Evolutionary conservation across 495 filamentous ascomycete species (phyloP), one percentile per base, ranked within the genome.

Genomic region (Cercophora scortea): DNA sequence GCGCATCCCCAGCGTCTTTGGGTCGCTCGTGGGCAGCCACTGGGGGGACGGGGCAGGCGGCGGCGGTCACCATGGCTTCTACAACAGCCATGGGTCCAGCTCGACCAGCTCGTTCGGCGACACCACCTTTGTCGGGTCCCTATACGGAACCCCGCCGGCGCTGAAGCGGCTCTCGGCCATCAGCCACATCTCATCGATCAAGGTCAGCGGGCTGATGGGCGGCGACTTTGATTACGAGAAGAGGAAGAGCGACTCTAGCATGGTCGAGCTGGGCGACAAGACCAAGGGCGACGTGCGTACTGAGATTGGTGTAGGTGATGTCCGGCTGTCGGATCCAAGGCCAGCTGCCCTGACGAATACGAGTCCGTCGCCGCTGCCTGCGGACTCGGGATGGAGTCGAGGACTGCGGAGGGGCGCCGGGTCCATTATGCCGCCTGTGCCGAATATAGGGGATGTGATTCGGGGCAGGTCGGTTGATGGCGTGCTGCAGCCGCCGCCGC

Each of bases 1-100:
- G 6, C 43, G 54, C 25, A 45, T 63, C 11, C 64, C 61, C 9
- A 59, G 50, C 15, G 4, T 63, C 6, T 64, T 66, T 47, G 55
- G 64, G 3, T 59, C 66, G 0, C 53, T 43, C 8, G 15, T 34
- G 5, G 36, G 48, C 2, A 51, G 47, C 34, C 45, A 43, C 1
- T 45, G 56, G 41, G 12, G 46, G 11, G 17, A 17, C 32, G n/a
- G n/a, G 11, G 41, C n/a, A 6, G 12, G 49, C 11, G 10, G n/a
- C 32, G 33, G 42, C 35, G 10, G 8, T 46, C 40, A n/a, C 25
- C 25, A 25, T 5, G 25, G 25, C 2, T 25, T 25, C 25, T 25
- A 25, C 25, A 25, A 25, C 25, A 25, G 25, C 25, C 25, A 25
- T 5, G 25, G 25, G 25, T 25, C 25, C 25, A 54, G 39, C 11